Evolutionary conservation across 2,329 filamentous ascomycete species (phyloP).

Genomic region (Falciphora oryzae): DNA sequence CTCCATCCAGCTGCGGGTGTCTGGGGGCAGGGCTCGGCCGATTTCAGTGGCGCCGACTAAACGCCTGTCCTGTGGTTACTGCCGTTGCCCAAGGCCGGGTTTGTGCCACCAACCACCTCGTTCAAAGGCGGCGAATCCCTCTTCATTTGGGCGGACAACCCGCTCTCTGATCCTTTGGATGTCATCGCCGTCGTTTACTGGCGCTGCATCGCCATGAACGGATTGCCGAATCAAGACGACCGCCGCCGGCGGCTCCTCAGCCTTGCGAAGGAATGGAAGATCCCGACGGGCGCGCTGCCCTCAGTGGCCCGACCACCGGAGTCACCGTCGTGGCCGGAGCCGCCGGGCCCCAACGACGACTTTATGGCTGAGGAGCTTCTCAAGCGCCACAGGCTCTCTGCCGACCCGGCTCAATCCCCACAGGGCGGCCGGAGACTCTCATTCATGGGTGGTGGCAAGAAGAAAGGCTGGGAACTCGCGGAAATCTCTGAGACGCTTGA

Average conservation of each 20-base stretch:
- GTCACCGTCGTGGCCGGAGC: conserved; percentile 32
- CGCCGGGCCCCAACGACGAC: conserved; percentile 44
- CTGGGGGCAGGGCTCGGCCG: not conserved
- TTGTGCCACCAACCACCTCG: not conserved
- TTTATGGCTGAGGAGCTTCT: conserved; percentile 48
- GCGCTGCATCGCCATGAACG: conserved; percentile 5
- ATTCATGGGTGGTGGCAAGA: conserved; percentile 37
- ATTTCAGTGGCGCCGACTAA: not conserved
- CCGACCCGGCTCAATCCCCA: conserved; percentile 23
- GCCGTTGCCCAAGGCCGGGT: not conserved
- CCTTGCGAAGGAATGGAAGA: conserved; percentile 45
- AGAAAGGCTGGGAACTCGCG: conserved; percentile 45
- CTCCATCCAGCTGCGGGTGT: not conserved
- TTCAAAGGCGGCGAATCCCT: not conserved
- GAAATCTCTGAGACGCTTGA: conserved; percentile 48
- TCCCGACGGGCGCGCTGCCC: conserved; percentile 27
- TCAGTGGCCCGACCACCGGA: conserved; percentile 32
- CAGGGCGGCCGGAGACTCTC: conserved; percentile 30
- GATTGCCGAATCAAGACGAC: conserved; percentile 24
- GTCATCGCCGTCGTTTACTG: not conserved
- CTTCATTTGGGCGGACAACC: not conserved
- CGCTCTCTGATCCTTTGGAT: not conserved
- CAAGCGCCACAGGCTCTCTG: conserved; percentile 34
- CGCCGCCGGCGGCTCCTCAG: conserved; percentile 43
- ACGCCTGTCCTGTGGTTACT: not conserved